Conservation (phyloP, 805 yeast species). For the Metschnikowia noctiluminum region DNA sequence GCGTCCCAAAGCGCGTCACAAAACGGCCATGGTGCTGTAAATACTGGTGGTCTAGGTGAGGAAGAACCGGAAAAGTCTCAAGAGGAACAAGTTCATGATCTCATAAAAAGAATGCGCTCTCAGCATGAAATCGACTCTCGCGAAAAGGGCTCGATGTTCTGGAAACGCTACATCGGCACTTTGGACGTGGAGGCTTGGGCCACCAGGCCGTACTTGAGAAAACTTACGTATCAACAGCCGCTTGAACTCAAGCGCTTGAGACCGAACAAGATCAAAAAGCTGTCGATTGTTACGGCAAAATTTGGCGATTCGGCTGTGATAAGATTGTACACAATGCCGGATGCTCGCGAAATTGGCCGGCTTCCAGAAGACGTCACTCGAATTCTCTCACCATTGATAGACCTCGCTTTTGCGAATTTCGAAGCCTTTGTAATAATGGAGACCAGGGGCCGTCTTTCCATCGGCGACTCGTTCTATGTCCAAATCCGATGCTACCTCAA, state of each 20-base stretch:
- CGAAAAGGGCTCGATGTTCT: constrained; percentile 11
- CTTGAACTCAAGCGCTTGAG: constrained; percentile 36
- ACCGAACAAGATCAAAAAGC: constrained; percentile 24
- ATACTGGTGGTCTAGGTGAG: neutral
- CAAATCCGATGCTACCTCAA: constrained; percentile 65
- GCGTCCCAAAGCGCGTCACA: neutral
- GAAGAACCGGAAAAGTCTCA: neutral
- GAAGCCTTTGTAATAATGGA: constrained; percentile 57
- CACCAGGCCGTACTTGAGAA: constrained; percentile 56
- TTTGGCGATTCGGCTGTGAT: constrained; percentile 31
- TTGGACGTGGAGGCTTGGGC: constrained; percentile 66
- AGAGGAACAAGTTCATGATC: constrained; percentile 7
- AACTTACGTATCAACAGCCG: constrained; percentile 43
- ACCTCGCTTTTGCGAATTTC: constrained; percentile 50
- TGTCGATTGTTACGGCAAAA: constrained; percentile 17
- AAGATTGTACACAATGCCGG: constrained; percentile 26
- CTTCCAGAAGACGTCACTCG: constrained; percentile 67
- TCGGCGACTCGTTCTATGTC: constrained; percentile 74
- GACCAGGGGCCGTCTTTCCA: constrained; percentile 50
- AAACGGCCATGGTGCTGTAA: neutral
- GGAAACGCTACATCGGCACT: constrained; percentile 55
- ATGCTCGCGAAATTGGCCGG: constrained; percentile 66
- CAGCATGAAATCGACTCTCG: constrained; percentile 10
- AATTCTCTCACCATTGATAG: constrained; percentile 63
- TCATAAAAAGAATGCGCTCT: constrained; percentile 10